phyloP scores from a whole-genome alignment of 2,329 filamentous ascomycete genomes.

The Alternaria triticimaculans region DNA sequence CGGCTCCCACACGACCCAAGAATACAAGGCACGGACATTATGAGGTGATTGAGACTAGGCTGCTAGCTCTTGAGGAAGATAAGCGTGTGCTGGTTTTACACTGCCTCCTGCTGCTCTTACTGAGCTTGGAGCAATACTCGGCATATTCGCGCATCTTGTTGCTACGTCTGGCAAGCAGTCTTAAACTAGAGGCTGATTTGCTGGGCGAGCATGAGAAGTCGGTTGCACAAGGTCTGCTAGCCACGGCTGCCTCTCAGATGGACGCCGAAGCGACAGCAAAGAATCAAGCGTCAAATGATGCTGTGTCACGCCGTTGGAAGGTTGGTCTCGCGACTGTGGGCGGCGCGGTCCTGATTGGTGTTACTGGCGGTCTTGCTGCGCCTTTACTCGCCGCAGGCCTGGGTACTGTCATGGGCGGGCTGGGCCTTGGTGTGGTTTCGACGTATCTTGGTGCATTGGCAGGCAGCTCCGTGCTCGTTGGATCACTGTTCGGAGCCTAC shows the following conservation, averaged over 20 bases:
- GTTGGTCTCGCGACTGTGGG: slow-evolving; percentile 87
- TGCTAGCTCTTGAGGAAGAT: slow-evolving; percentile 44
- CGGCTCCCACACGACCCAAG: background rate
- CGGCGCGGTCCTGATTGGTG: slow-evolving; percentile 80
- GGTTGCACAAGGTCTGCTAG: slow-evolving; percentile 73
- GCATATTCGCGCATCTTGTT: slow-evolving; percentile 75
- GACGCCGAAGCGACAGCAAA: slow-evolving; percentile 76
- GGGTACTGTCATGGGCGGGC: slow-evolving; percentile 76
- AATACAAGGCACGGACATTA: slow-evolving; percentile 26
- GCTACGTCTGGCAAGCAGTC: slow-evolving; percentile 71
- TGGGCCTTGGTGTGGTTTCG: slow-evolving; percentile 77
- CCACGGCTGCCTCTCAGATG: slow-evolving; percentile 70
- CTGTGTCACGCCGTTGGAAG: slow-evolving; percentile 70
- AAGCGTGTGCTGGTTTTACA: slow-evolving; percentile 73
- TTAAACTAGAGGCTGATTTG: slow-evolving; percentile 68
- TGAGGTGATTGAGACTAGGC: slow-evolving; percentile 47
- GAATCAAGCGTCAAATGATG: slow-evolving; percentile 72
- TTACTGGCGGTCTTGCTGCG: slow-evolving; percentile 78
- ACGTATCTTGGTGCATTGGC: slow-evolving; percentile 80
- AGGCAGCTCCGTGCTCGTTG: slow-evolving; percentile 78
- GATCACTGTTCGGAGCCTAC: slow-evolving; percentile 87
- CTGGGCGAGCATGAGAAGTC: slow-evolving; percentile 75
- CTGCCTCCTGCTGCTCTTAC: slow-evolving; percentile 70
- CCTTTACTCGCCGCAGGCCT: slow-evolving; percentile 78
- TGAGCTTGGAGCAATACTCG: slow-evolving; percentile 78